Percentiles rank a stretch among this genome's conserved stretches.
These are phyloP conservation scores for Rubia peregrina DNA, from an alignment of 305 asterid species.

Conservation along the genomic window DNA sequence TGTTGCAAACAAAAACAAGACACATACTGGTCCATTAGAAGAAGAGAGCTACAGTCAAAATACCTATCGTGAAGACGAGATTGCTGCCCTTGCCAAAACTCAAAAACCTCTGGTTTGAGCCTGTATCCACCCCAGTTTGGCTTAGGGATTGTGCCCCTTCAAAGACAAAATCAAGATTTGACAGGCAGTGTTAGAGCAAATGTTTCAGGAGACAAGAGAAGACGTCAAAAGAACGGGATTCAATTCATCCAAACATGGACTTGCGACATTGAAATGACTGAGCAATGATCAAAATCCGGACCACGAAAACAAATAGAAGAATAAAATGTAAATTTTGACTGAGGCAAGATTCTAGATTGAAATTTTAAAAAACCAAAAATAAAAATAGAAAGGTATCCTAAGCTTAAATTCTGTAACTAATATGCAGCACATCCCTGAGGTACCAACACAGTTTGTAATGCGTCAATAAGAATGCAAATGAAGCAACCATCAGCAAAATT, in stretches of 20 bases:
- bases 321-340: background rate
- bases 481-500: background rate
- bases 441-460: background rate
- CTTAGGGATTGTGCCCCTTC: slow-evolving; percentile 67
- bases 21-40: background rate
- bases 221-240: background rate
- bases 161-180: background rate
- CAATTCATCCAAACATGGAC: background rate
- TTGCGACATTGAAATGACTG: background rate
- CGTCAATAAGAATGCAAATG: background rate
- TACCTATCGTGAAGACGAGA: slow-evolving; percentile 93
- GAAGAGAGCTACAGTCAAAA: slow-evolving; percentile 5
- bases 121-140: slow-evolving; percentile 96
- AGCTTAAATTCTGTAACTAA: background rate
- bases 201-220: background rate
- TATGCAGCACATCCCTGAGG: background rate
- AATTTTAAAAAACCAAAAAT: background rate
- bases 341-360: background rate
- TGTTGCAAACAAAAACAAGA: background rate
- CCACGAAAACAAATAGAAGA: background rate
- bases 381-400: background rate
- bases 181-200: background rate
- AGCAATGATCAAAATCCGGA: background rate
- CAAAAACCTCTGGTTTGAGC: slow-evolving; percentile 71
- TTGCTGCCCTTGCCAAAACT: slow-evolving; percentile 96